Evolutionary conservation across 192 early-diverging fungal genomes (phyloP).

Genomic region (Podila epicladia): DNA sequence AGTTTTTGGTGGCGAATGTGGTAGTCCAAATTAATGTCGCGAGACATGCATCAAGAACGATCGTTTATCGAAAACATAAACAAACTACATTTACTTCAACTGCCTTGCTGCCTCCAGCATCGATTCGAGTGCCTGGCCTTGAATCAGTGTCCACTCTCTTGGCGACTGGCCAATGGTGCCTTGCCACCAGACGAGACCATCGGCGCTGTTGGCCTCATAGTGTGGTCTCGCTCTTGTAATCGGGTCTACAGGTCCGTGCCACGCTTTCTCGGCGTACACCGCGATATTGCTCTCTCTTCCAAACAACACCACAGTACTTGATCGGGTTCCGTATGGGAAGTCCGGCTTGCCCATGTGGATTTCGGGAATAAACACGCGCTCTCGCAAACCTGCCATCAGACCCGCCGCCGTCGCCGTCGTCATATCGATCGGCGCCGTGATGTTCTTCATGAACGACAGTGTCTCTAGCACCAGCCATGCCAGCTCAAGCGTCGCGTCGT

Average conservation of each 20-base stretch:
- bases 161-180: slow-evolving; percentile 27
- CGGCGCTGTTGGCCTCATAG: slow-evolving; percentile 8
- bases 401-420: not conserved
- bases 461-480: slow-evolving; percentile 42
- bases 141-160: slow-evolving; percentile 12
- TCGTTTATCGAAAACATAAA: no score
- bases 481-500: slow-evolving; percentile 24
- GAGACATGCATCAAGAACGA: no score
- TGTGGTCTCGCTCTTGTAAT: not conserved
- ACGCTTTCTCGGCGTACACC: slow-evolving; percentile 41
- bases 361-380: slow-evolving; percentile 35
- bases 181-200: slow-evolving; percentile 46
- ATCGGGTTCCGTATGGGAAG: slow-evolving; percentile 28
- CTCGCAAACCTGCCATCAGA: slow-evolving; percentile 7
- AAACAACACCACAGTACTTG: slow-evolving; percentile 30
- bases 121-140: slow-evolving; percentile 24
- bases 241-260: slow-evolving; percentile 23
- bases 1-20: no score
- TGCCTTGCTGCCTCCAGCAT: slow-evolving; percentile 9
- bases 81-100: no score
- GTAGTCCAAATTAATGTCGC: no score
- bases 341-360: not conserved
- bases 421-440: slow-evolving; percentile 11
- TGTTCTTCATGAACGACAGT: slow-evolving; percentile 15
- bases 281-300: slow-evolving; percentile 21